A percentile compares a stretch with the other conserved stretches of the same genome.
Conservation (phyloP, 306 rosid species). For the Trichosanthes truncata region DNA sequence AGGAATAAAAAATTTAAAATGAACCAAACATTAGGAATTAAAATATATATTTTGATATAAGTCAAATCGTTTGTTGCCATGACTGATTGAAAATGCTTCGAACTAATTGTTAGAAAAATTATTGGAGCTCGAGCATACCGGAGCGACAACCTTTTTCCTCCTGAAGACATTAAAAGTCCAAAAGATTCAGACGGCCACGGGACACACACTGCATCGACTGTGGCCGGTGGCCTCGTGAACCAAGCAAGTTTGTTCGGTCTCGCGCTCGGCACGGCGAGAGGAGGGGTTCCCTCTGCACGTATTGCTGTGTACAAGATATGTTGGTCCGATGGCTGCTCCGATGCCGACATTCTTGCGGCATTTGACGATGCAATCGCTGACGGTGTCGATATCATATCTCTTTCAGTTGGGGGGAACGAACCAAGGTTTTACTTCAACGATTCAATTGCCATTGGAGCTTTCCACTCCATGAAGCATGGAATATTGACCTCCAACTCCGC, state of each 20-base stretch:
- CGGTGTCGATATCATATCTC: slow-evolving; percentile 36
- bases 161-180: slow-evolving; percentile 17
- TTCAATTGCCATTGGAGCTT: slow-evolving; percentile 31
- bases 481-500: slow-evolving; percentile 31
- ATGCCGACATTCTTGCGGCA: slow-evolving; percentile 9
- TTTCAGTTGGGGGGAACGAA: slow-evolving; percentile 8
- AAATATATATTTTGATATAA: too few species aligned
- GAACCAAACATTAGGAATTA: too few species aligned
- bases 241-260: slow-evolving; percentile 20
- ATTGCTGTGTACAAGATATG: slow-evolving; percentile 35
- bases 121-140: slow-evolving; percentile 35
- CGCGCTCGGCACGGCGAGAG: slow-evolving; percentile 24
- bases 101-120: slow-evolving; percentile 34
- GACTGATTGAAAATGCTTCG: neutral
- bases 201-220: slow-evolving; percentile 33
- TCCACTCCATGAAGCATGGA: slow-evolving; percentile 41
- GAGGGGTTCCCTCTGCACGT: slow-evolving; percentile 25
- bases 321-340: slow-evolving; percentile 2
- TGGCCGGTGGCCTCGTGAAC: slow-evolving; percentile 25
- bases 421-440: slow-evolving; percentile 4
- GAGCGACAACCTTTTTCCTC: rapidly evolving
- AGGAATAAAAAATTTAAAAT: too few species aligned
- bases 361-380: slow-evolving; percentile 42
- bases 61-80: neutral
- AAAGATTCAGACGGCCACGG: slow-evolving; percentile 34